These are phyloP conservation scores for Eucalyptus dawsonii DNA, from an alignment of 345 rosid species.

Conservation along the genomic window DNA sequence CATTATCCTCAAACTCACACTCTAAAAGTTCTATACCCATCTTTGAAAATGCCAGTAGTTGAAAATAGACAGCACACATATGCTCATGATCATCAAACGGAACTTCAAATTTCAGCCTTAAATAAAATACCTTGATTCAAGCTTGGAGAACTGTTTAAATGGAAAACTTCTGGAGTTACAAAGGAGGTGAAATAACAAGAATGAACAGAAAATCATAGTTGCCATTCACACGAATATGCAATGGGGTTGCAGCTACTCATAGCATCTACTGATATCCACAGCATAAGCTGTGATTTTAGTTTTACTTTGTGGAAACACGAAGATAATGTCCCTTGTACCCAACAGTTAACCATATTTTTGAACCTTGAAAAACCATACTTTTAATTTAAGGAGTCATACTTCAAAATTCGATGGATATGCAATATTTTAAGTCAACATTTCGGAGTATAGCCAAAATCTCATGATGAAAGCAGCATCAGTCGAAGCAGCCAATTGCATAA, in stretches of 20 bases:
- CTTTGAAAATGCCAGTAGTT: neutral
- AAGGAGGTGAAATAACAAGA: neutral
- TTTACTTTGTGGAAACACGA: neutral
- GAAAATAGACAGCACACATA: neutral
- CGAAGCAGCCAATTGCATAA: neutral
- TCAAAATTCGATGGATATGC: neutral
- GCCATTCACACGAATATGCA: neutral
- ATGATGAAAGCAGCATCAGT: neutral
- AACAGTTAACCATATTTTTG: neutral
- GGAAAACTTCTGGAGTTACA: neutral
- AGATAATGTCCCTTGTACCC: neutral
- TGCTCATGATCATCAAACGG: neutral
- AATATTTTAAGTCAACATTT: neutral
- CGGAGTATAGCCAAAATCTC: neutral
- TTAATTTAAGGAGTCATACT: neutral
- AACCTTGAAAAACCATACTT: neutral
- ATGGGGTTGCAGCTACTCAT: neutral
- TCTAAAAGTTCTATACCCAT: neutral
- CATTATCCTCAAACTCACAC: neutral
- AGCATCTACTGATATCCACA: neutral
- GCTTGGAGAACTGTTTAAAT: neutral
- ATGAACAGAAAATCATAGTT: neutral
- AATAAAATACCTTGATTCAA: neutral
- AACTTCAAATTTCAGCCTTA: neutral
- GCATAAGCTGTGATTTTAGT: neutral